Conservation (phyloP, 352 stramenopile genomes). For the Nothophytophthora sp. region DNA sequence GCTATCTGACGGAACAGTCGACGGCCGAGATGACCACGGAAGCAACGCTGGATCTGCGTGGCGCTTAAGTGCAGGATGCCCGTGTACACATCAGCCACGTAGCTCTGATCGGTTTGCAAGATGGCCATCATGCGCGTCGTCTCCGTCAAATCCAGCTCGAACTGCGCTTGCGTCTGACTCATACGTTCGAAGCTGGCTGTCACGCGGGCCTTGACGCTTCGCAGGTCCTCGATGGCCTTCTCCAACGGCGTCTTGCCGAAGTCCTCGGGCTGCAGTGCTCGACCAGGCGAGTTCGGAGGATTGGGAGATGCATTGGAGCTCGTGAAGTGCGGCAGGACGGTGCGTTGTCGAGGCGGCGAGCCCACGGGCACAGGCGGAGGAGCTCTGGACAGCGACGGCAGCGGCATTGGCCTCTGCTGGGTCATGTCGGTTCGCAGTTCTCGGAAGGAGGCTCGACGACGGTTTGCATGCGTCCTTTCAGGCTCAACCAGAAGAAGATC, state of each 20-base stretch:
- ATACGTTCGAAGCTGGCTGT: slow-evolving; percentile 32
- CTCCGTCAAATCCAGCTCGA: slow-evolving; percentile 32
- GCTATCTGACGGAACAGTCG: slow-evolving; percentile 36
- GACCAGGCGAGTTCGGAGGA: not conserved
- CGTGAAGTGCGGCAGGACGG: slow-evolving; percentile 27
- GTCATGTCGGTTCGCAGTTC: too few species aligned
- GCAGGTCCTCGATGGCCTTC: slow-evolving; percentile 26
- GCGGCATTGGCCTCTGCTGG: slow-evolving; percentile 15
- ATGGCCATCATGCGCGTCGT: slow-evolving; percentile 19
- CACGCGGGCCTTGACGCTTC: slow-evolving; percentile 15
- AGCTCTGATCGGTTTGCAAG: slow-evolving; percentile 28
- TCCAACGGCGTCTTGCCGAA: slow-evolving; percentile 27
- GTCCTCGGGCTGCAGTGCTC: slow-evolving; percentile 25
- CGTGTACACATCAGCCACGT: slow-evolving; percentile 16
- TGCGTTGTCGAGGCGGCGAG: slow-evolving; percentile 5
- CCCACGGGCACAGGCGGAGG: slow-evolving; percentile 2
- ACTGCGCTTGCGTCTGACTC: slow-evolving; percentile 30
- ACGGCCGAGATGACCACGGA: slow-evolving; percentile 80
- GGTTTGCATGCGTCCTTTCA: too few species aligned
- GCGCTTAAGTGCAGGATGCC: slow-evolving; percentile 39
- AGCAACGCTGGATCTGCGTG: slow-evolving; percentile 85
- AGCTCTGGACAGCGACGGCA: slow-evolving; percentile 13
- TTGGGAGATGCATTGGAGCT: slow-evolving; percentile 18
- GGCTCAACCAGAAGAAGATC: too few species aligned
- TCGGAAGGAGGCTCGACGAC: too few species aligned